Evolutionary conservation across 305 asterid species (phyloP).

Genomic region (Salvia sclarea): DNA sequence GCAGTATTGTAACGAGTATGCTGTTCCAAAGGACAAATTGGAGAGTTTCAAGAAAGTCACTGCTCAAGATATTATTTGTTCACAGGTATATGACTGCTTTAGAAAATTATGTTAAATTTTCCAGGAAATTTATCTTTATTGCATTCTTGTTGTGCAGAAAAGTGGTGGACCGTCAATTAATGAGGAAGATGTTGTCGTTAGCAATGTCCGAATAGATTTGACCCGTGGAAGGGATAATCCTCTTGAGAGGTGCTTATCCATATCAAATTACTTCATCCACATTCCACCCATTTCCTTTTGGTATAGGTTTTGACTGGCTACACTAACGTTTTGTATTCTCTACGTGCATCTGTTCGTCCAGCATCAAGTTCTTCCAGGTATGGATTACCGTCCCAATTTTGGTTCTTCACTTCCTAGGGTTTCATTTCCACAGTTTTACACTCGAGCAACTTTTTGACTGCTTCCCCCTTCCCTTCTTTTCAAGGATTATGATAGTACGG

Average conservation of each 20-base stretch:
- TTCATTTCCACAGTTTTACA: constrained; percentile 16
- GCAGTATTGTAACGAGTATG: constrained; percentile 89
- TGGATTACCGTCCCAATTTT: constrained; percentile 16
- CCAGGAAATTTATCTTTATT: constrained; percentile 15
- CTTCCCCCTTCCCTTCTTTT: not conserved
- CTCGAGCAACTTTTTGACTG: constrained; percentile 16
- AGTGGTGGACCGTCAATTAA: constrained; percentile 50
- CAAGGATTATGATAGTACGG: constrained; percentile 81
- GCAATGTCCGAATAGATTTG: constrained; percentile 83
- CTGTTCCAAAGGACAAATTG: constrained; percentile 80
- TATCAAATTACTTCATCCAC: constrained; percentile 11
- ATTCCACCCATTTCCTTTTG: constrained; percentile 16
- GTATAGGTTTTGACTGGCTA: not conserved
- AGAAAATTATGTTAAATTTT: constrained; percentile 15
- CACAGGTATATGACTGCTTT: constrained; percentile 62
- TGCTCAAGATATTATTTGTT: constrained; percentile 81
- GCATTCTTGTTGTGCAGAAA: constrained; percentile 44
- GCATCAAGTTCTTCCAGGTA: constrained; percentile 96
- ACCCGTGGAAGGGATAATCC: constrained; percentile 83
- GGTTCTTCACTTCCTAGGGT: constrained; percentile 2
- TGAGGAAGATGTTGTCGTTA: constrained; percentile 86
- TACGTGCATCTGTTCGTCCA: constrained; percentile 45
- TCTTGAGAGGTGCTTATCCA: constrained; percentile 68
- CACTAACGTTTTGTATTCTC: constrained; percentile 27
- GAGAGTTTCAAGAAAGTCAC: constrained; percentile 78